Percentiles rank a stretch among this genome's conserved stretches.
phyloP scores from a whole-genome alignment of 1,284 basidiomycete genomes.

The Cutaneotrichosporon sp. region DNA sequence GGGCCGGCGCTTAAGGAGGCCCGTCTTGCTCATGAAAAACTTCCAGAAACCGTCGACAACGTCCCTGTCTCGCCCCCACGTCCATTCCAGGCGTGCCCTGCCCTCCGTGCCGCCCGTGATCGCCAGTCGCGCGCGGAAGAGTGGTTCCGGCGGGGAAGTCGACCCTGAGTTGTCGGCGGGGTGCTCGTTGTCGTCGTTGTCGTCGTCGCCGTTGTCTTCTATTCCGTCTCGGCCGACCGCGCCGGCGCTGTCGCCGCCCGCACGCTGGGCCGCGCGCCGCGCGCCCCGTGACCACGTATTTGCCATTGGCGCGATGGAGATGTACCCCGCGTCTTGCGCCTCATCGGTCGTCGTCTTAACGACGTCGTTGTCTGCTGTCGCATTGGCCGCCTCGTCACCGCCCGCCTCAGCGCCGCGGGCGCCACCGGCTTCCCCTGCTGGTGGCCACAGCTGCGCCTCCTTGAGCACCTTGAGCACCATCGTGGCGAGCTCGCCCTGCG shows the following conservation, averaged over 20 bases:
- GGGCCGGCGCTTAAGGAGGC: slow-evolving; percentile 17
- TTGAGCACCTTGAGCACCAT: not conserved
- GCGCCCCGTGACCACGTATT: slow-evolving; percentile 74
- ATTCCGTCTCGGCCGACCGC: not conserved
- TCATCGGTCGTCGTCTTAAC: not conserved
- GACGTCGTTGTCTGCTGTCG: no score
- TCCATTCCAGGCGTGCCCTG: slow-evolving; percentile 57
- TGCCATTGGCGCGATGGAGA: slow-evolving; percentile 50
- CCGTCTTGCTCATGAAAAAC: slow-evolving; percentile 53
- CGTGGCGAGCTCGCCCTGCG: not conserved
- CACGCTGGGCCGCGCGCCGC: slow-evolving; percentile 42
- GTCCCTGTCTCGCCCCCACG: slow-evolving; percentile 57
- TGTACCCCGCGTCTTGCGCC: slow-evolving; percentile 20
- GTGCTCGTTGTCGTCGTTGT: no score
- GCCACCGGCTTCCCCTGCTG: slow-evolving; percentile 1
- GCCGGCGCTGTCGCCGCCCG: slow-evolving; percentile 45
- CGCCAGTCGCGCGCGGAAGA: slow-evolving; percentile 29
- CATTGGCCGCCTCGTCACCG: no score
- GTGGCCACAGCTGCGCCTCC: not conserved
- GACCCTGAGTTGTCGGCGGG: not conserved
- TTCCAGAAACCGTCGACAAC: slow-evolving; percentile 66
- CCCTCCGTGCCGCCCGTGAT: slow-evolving; percentile 8
- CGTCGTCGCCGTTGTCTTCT: not conserved
- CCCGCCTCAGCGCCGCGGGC: slow-evolving; percentile 16
- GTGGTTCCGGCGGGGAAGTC: slow-evolving; percentile 12